Base-by-base conservation (phyloP, 306 rosid species). In the Chamaecrista fasciculata region DNA sequence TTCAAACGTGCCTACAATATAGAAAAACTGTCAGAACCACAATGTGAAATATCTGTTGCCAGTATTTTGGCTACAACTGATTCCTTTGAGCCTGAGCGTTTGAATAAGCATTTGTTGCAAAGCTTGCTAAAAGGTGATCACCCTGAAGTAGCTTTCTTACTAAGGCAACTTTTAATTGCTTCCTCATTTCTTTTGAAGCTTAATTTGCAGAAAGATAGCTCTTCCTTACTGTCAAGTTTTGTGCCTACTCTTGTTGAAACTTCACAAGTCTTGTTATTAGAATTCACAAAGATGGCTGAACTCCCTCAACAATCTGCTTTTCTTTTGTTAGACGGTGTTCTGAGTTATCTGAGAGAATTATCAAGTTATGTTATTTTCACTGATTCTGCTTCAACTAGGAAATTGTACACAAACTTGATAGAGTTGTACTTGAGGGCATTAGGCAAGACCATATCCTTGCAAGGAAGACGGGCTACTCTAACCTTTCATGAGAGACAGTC, bases 251-350 rank as follows among this genome's bases (percentile, higher is more conserved):
- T 85, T 21, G 66, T 79, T 76, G 77, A 90, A 67, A 63, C 90
- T 73, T 83, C 96, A 51, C 86, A 79, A 62, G 61, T 77, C 78
- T 64, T 93, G 84, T 78, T 88, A 74, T 68, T 66, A 48, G 89
- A 88, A 86, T 90, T 87, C 60, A 83, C 59, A 61, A 67, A 81
- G 76, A 81, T 79, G 85, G 72, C 33, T 65, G 88, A 85, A 49
- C 81, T 76, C 39, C 97, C 96, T 19, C 85, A 82, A 37, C 80
- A 86, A 15, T 79, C 73, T 71, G 80, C 80, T 70, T 86, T 90
- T 78, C 85, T 89, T 73, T 85, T 95, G 86, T 72, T 90, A 61
- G 92, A 93, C 69, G 96, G 97, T 75, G 88, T 78, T 81, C 65
- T 82, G 40, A 83, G 84, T 80, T 90, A 74, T 82, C 78, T 94